Percentiles rank a stretch among this genome's conserved stretches.
Evolutionary conservation across 2,329 filamentous ascomycete genomes (phyloP).

Genomic region (Chrysoporthe deuterocubensis): DNA sequence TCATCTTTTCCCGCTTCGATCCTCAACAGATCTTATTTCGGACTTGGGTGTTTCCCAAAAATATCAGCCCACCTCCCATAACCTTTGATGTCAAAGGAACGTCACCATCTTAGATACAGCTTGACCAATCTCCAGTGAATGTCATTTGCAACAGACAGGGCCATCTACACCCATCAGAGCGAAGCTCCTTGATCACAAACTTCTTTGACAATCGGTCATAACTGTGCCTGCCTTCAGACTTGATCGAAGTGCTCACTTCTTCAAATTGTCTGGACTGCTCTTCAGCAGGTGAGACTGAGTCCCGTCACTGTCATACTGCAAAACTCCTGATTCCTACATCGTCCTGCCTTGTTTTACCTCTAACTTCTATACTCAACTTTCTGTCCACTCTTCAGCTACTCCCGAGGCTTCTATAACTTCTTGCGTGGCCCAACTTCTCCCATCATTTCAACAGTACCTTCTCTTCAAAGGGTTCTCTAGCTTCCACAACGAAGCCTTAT

Average conservation of each 20-base stretch:
- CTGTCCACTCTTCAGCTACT: neutral
- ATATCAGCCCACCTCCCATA: no score
- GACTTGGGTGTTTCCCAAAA: no score
- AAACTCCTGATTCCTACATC: neutral
- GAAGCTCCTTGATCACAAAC: neutral
- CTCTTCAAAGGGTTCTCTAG: neutral
- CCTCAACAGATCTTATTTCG: no score
- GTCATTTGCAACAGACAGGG: neutral
- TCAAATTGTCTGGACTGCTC: neutral
- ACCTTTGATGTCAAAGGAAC: no score
- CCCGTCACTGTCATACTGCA: neutral
- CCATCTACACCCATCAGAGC: neutral
- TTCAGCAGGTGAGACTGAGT: neutral
- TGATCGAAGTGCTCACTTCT: neutral
- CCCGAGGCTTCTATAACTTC: neutral
- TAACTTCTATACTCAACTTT: neutral
- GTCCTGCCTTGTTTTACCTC: neutral
- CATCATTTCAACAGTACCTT: neutral
- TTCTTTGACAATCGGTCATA: neutral
- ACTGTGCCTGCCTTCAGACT: neutral
- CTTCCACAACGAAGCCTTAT: neutral
- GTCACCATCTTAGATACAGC: no score
- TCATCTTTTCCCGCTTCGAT: no score
- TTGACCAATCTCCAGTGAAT: no score
- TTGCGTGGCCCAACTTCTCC: neutral